Base-by-base conservation (phyloP, 179 eudicot genomes). In the Corrigiola litoralis region DNA sequence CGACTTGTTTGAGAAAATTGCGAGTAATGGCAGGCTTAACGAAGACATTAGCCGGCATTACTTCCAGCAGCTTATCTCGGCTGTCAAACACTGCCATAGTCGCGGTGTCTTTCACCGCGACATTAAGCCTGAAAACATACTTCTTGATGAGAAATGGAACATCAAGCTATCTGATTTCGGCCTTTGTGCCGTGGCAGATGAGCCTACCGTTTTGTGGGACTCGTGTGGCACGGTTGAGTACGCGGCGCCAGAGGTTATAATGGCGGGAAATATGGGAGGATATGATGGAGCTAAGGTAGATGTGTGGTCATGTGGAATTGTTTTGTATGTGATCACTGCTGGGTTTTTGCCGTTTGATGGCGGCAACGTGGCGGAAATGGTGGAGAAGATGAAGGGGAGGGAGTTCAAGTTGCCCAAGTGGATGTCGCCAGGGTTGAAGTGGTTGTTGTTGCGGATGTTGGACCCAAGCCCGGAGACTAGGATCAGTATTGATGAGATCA, bases 301-400 rank as follows among this genome's bases (percentile, higher is more conserved):
- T 28, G 75, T 75, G 40, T 75, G 79, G 79, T 75, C 79, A 18
- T 75, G 79, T 31, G 79, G 79, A 18, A 72, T 75, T 12, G 75
- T 75, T 14, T 60, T 75, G 64, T 75, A 75, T 10, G 79, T 75
- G 2, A 14, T 75, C 14, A 27, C 28, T 2, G 69, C 79, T 1
- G 79, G 79, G 11, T 50, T 46, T 14, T 8, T 75, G 61, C 79
- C 79, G 4, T 70, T 75, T 5, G 40, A 51, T 10, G 66, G 52
- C 0, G 47, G 56, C n/a, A 54, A 68, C 10, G 67, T 48, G 25
- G 60, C 13, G 29, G 58, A 32, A 13, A 47, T 68, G 46, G 65
- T 62, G 72, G 38, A 16, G 55, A 75, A 75, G 47, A 75, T 69
- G 79, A 64, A 31, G 42, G 65, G 42, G 17, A 63, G 71, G 23